Evolutionary conservation across 345 rosid genomes (phyloP), one percentile per base, ranked within the genome.

Genomic region (Gossypium herbaceum): DNA sequence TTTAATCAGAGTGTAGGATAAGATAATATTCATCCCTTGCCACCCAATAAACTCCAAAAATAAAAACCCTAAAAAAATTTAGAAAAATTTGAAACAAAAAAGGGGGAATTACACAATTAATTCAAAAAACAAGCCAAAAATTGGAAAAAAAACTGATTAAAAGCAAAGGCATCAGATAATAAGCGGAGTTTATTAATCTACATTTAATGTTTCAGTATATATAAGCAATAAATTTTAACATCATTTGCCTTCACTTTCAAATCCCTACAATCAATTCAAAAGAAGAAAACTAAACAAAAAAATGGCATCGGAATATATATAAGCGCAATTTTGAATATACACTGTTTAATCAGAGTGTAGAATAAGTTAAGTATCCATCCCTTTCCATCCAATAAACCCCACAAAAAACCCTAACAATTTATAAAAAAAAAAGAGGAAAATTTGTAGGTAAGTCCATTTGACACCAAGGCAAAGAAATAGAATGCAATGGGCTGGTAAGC

Each of bases 401-500:
- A 2, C 1, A 56, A 19, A 20, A 2, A 58, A 22, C 12, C 41
- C 6, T 34, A 34, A 34, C 41, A 34, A 29, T 29, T 29, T 29
- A 29, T 29, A 29, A 29, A 34, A 34, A 34, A 34, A 4, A 4
- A 0, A 29, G 41, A 34, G 7, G 41, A 34, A 34, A 34, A 34
- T 34, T 34, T 58, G 11, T 90, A 27, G 89, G 84, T 57, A 61
- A 79, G 85, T 82, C 82, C 85, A 87, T 89, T 89, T 85, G 90
- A 88, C 87, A 4, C 86, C 86, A 87, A 64, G 27, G 88, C 90
- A 79, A 68, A 83, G 22, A 29, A 63, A 51, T 17, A 47, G 58
- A 55, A 64, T 73, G 88, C 88, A 58, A 82, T 81, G 89, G 81
- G 90, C 86, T 89, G 91, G 90, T 86, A 89, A 86, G 90, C 81